Conservation (phyloP, 192 early-diverging fungal species). For the Lunasporangiospora selenospora region DNA sequence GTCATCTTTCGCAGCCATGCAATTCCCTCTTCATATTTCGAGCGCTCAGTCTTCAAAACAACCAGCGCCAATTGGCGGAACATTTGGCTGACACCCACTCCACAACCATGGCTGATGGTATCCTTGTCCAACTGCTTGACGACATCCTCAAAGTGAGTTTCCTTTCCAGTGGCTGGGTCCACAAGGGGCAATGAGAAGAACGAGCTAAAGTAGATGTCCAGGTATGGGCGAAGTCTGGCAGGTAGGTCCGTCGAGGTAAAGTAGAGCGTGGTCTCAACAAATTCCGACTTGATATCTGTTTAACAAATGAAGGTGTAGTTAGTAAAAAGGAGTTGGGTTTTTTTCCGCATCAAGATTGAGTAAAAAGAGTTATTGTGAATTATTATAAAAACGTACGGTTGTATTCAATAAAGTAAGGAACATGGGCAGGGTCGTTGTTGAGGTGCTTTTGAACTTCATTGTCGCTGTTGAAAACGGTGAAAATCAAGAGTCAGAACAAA, state of each 20-base stretch:
- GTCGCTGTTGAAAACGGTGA: slow-evolving; percentile 19
- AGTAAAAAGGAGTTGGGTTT: background rate
- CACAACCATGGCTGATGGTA: slow-evolving; percentile 54
- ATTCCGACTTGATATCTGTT: slow-evolving; percentile 60
- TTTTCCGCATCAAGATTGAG: background rate
- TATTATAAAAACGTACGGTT: slow-evolving; percentile 58
- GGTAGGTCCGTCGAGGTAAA: slow-evolving; percentile 55
- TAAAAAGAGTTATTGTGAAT: background rate
- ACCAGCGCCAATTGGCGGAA: slow-evolving; percentile 48
- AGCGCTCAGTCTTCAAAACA: slow-evolving; percentile 45
- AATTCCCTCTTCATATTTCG: slow-evolving; percentile 59
- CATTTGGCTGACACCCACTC: slow-evolving; percentile 43
- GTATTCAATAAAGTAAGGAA: slow-evolving; percentile 63
- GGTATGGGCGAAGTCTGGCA: slow-evolving; percentile 53
- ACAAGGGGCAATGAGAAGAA: slow-evolving; percentile 61
- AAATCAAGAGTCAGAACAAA: slow-evolving; percentile 1
- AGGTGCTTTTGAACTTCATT: slow-evolving; percentile 58
- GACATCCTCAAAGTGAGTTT: slow-evolving; percentile 57
- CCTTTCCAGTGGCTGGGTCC: slow-evolving; percentile 34
- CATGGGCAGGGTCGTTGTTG: slow-evolving; percentile 49
- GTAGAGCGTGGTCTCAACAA: slow-evolving; percentile 55
- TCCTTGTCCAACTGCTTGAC: slow-evolving; percentile 61
- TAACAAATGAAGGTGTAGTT: background rate
- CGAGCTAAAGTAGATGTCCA: slow-evolving; percentile 60
- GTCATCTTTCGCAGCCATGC: slow-evolving; percentile 59